phyloP scores from a whole-genome alignment of 192 early-diverging fungal species.

The Obelidium mucronatum region DNA sequence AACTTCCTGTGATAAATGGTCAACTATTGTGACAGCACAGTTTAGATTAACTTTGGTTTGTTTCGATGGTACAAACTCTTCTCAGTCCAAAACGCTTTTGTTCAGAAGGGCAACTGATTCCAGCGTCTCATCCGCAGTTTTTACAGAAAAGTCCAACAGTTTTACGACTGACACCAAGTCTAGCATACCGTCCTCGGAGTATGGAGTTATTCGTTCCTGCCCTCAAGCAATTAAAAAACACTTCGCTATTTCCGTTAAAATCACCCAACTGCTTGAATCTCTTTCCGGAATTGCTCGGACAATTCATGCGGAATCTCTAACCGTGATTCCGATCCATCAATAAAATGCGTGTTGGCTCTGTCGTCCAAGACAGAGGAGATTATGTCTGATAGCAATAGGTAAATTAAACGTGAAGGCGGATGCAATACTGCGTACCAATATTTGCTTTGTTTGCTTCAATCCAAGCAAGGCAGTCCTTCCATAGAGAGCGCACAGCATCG shows the following conservation, averaged over 20 bases:
- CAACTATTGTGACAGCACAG: background rate
- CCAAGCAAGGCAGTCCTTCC: constrained; percentile 13
- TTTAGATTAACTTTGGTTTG: no score
- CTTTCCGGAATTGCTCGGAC: constrained; percentile 8
- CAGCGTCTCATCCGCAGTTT: background rate
- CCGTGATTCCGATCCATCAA: background rate
- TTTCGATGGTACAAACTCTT: no score
- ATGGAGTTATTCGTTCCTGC: constrained; percentile 13
- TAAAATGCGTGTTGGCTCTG: background rate
- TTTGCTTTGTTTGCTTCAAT: constrained; percentile 15
- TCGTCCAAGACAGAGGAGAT: constrained; percentile 6
- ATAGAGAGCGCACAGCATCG: constrained; percentile 3
- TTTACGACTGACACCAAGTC: constrained; percentile 15
- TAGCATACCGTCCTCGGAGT: background rate
- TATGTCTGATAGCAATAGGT: background rate
- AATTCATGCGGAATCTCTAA: constrained; percentile 10
- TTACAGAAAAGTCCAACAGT: constrained; percentile 5
- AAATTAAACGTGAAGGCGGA: background rate
- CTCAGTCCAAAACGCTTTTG: background rate
- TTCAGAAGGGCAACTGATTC: background rate
- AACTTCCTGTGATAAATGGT: background rate
- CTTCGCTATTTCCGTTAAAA: background rate
- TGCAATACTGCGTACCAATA: background rate
- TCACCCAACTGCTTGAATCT: background rate
- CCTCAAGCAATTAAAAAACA: no score